phyloP scores from a whole-genome alignment of 805 yeast species.

The Hanseniaspora vineae region DNA sequence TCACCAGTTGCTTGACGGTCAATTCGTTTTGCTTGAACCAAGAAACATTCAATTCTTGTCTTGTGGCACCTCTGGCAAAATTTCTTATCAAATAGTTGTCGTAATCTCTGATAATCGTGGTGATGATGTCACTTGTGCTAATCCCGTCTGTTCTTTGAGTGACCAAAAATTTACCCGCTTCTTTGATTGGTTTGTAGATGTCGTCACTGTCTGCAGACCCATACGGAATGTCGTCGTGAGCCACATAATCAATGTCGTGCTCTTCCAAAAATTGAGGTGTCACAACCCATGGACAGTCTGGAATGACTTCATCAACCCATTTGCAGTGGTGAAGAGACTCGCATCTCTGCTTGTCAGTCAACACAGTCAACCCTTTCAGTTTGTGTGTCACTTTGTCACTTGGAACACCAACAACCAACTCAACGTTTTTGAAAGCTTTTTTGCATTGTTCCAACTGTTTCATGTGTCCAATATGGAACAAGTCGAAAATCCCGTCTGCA shows the following conservation, averaged over 20 bases:
- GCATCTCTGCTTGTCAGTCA: constrained; percentile 75
- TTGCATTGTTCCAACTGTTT: constrained; percentile 94
- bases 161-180: constrained; percentile 77
- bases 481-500: constrained; percentile 96
- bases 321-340: constrained; percentile 87
- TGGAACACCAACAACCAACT: constrained; percentile 84
- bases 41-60: constrained; percentile 90
- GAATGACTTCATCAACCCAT: constrained; percentile 97
- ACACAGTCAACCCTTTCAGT: constrained; percentile 84
- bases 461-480: constrained; percentile 97
- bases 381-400: constrained; percentile 83
- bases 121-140: constrained; percentile 90
- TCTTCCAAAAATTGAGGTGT: constrained; percentile 64
- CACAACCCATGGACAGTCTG: constrained; percentile 92
- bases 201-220: constrained; percentile 84
- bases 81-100: constrained; percentile 95
- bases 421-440: constrained; percentile 74
- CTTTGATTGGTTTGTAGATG: constrained; percentile 85
- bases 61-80: constrained; percentile 93
- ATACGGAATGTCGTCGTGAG: constrained; percentile 95
- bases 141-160: constrained; percentile 97
- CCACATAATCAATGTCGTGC: constrained; percentile 88
- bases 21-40: constrained; percentile 97
- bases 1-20: constrained; percentile 82
- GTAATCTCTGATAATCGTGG: constrained; percentile 88